Base-by-base conservation (phyloP, 2,329 filamentous ascomycete genomes). In the Fusarium poae region DNA sequence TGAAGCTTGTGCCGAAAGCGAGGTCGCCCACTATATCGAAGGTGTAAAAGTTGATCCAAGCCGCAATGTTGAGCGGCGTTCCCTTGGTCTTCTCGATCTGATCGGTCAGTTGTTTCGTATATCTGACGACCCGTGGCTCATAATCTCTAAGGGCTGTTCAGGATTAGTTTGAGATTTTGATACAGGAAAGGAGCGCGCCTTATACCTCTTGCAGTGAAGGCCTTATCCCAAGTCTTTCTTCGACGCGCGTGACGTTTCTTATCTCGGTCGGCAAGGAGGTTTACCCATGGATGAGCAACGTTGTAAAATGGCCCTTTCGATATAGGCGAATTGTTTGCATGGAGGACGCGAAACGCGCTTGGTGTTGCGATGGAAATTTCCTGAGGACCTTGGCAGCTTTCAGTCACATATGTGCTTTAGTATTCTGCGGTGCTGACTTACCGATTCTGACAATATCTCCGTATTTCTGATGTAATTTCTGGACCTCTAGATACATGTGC, bases 1-100 rank as follows among this genome's bases (percentile, higher is more conserved):
- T 12, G 8, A 71, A 71, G 30, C 65, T 66, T 2, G 61, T 68
- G 0, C 67, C 68, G 16, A 71, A 71, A 0, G 68, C 57, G 0
- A 71, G 61, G 5, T 71, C 61, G 0, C 64, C 64, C 51, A 71
- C 67, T 8, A 71, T 64, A 3, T 71, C 68, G 3, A 71, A 71
- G 0, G 56, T 56, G 35, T 63, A 71, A 2, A 63, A 71, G 35
- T 66, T 60, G 2, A 59, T 49, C 68, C 68, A 71, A 3, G 21
- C 10, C 0, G 44, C n/a, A 0, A 59, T 18, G 1, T 71, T 46
- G 6, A 71, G 42, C 0, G 65, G 44, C 0, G 45, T 21, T 0
- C 50, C 60, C 0, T 44, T 54, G 3, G 21, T 34, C 1, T 43
- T 40, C 0, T 51, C 57, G 2, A 71, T 53, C 10, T 55, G 54